phyloP scores from a whole-genome alignment of 352 stramenopile species.

The Phytopythium sindhum region DNA sequence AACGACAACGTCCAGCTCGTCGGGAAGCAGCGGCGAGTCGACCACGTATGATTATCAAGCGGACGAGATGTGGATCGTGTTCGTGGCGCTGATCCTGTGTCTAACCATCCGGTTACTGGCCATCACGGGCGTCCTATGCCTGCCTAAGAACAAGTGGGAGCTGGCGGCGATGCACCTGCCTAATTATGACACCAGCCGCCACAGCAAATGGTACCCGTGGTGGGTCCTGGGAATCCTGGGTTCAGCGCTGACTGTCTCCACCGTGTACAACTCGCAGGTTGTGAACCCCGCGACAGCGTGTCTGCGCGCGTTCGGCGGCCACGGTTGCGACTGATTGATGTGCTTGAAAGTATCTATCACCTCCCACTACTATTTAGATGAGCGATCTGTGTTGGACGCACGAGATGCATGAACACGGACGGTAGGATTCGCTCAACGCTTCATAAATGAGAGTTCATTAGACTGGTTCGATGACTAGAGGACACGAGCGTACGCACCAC shows the following conservation, averaged over 20 bases:
- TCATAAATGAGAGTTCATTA: no score
- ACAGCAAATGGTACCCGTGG: conserved; percentile 19
- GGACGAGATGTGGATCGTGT: conserved; percentile 25
- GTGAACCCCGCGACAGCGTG: conserved; percentile 29
- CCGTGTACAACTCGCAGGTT: conserved; percentile 31
- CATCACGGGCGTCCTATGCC: conserved; percentile 19
- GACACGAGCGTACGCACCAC: no score
- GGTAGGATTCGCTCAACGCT: no score
- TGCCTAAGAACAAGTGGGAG: conserved; percentile 7
- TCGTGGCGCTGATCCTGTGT: conserved; percentile 24
- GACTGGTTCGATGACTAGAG: no score
- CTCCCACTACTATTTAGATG: neutral
- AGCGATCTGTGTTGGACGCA: neutral
- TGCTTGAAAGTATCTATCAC: neutral
- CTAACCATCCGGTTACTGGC: conserved; percentile 23
- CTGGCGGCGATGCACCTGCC: neutral
- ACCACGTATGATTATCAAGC: conserved; percentile 12
- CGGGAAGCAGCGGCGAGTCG: neutral
- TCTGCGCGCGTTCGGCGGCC: conserved; percentile 25
- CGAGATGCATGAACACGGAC: no score
- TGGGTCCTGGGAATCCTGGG: conserved; percentile 32
- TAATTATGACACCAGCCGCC: neutral
- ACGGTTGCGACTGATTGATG: conserved; percentile 18
- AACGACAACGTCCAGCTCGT: neutral
- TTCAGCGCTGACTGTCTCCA: conserved; percentile 25